A percentile compares a stretch with the other conserved stretches of the same genome.
These are phyloP conservation scores for Aspergillus homomorphus DNA, from an alignment of 495 filamentous ascomycete genomes.

Conservation along the genomic window DNA sequence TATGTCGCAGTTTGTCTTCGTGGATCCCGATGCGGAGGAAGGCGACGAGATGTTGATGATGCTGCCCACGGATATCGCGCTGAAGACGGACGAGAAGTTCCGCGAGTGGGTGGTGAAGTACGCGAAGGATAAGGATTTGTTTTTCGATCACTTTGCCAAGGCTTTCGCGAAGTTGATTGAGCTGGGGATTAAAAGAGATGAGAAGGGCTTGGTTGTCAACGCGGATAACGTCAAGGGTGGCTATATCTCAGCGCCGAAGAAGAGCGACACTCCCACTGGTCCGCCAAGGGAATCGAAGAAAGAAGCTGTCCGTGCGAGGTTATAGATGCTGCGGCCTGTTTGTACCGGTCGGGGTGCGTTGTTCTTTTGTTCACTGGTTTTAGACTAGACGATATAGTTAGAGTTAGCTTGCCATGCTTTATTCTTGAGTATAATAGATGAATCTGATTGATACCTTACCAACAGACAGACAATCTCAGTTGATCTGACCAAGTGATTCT, in stretches of 20 bases:
- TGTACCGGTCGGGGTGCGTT: slow-evolving; percentile 14
- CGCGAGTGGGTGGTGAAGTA: slow-evolving; percentile 56
- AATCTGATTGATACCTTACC: not conserved
- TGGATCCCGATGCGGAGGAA: slow-evolving; percentile 54
- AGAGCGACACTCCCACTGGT: slow-evolving; percentile 46
- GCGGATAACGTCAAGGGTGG: slow-evolving; percentile 52
- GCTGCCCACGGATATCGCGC: slow-evolving; percentile 46
- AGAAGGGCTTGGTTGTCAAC: slow-evolving; percentile 46
- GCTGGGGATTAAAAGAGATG: slow-evolving; percentile 56
- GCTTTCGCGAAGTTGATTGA: slow-evolving; percentile 62
- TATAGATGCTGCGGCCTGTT: slow-evolving; percentile 24
- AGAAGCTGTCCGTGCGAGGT: slow-evolving; percentile 23
- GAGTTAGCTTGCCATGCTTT: slow-evolving; percentile 12
- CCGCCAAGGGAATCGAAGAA: slow-evolving; percentile 18
- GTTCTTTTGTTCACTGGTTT: slow-evolving; percentile 18
- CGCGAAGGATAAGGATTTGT: slow-evolving; percentile 57
- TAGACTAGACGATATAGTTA: slow-evolving; percentile 27
- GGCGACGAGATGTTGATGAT: slow-evolving; percentile 55
- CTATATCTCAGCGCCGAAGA: slow-evolving; percentile 58
- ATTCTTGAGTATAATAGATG: not conserved
- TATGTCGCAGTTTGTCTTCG: slow-evolving; percentile 55
- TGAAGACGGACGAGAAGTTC: slow-evolving; percentile 38
- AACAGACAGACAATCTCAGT: too few relatives aligned
- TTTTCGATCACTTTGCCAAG: slow-evolving; percentile 59
- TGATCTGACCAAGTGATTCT: not conserved